Evolutionary conservation across 148 eudicot genomes (phyloP), one percentile per base, ranked within the genome.

Genomic region (Silene latifolia): DNA sequence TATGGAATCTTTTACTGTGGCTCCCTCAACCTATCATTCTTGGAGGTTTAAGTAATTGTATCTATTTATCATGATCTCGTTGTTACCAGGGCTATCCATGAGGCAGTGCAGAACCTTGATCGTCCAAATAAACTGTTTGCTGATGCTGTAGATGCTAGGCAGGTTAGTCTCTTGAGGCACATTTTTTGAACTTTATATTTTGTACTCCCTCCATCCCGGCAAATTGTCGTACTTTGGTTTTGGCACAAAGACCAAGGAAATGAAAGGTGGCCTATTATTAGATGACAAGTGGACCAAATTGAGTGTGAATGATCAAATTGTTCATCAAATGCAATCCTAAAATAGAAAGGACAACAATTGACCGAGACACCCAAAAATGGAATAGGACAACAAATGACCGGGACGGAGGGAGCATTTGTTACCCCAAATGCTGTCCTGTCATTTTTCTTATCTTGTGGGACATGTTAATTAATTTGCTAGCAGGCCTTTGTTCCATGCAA

Each of bases 131-230:
- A 84, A 77, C 77, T 85, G 70, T 82, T 87, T 78, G 80, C 98
- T 35, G 98, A 90, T 83, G 98, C 98, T 57, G 97, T 92, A 68
- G 98, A 95, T 86, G 92, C 79, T 77, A 89, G 98, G 72, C 98
- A 94, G 89, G 98, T 91, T 77, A 80, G 88, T 80, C 78, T 72
- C 51, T 44, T 54, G 4, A 46, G 20, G 5, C 19, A 57, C 64
- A 20, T 70, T 59, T 32, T 63, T 70, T 54, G 44, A 57, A 27
- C 35, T 44, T 65, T 21, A 11, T 17, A n/a, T 7, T 39, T 20
- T 63, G 3, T 73, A 14, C n/a, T n/a, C n/a, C n/a, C n/a, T n/a
- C n/a, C n/a, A n/a, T n/a, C n/a, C n/a, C n/a, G n/a, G n/a, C n/a
- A n/a, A n/a, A n/a, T n/a, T n/a, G n/a, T n/a, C n/a, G n/a, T n/a